Evolutionary conservation across 768 basidiomycete species (phyloP).

Genomic region (Hypholoma fasciculare): DNA sequence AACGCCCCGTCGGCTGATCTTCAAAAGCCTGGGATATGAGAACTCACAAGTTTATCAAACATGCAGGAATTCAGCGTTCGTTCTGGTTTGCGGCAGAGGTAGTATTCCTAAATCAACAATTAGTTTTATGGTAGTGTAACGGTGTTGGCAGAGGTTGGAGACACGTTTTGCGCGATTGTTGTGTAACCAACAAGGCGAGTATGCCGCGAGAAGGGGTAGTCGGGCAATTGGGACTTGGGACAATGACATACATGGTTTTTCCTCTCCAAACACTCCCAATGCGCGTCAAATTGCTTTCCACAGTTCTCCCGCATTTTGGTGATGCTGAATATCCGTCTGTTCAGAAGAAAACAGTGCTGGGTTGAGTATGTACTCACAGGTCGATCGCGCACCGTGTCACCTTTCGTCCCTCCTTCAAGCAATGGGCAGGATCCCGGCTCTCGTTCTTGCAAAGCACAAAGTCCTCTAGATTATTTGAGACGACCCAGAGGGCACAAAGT

Average conservation of each 20-base stretch:
- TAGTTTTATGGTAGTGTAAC: not conserved
- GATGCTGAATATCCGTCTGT: constrained; percentile 52
- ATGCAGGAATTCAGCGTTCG: constrained; percentile 89
- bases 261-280: constrained; percentile 93
- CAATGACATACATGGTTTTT: constrained; percentile 81
- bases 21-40: not conserved
- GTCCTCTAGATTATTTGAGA: constrained; percentile 27
- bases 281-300: constrained; percentile 79
- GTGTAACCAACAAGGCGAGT: not conserved
- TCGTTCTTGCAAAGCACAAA: constrained; percentile 96
- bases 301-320: constrained; percentile 94
- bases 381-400: constrained; percentile 96
- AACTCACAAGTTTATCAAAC: constrained; percentile 91
- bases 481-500: not conserved
- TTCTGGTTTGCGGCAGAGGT: constrained; percentile 87
- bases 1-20: too few species aligned
- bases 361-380: constrained; percentile 58
- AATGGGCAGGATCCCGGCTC: constrained; percentile 86
- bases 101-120: constrained; percentile 64
- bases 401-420: constrained; percentile 92
- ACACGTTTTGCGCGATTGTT: not conserved
- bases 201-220: not conserved
- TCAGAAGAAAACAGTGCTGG: not conserved
- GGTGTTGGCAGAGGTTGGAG: not conserved
- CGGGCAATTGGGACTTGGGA: not conserved